phyloP scores from a whole-genome alignment of 2,329 filamentous ascomycete species.

The Xylariaceae sp. region DNA sequence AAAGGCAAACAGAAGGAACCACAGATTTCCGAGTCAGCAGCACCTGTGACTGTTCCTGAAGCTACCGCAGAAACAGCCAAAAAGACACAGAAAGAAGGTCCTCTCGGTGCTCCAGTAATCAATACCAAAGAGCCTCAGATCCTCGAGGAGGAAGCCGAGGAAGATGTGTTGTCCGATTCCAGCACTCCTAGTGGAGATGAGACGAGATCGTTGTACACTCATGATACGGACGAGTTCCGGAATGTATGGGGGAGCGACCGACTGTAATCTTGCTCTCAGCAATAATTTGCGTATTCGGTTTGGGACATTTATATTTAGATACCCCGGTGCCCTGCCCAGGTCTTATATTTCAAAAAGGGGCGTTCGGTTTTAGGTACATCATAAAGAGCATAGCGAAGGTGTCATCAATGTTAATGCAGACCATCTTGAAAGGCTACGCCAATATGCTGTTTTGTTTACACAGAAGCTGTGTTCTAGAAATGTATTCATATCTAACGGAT shows the following conservation, averaged over 20 bases:
- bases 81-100: conserved; percentile 28
- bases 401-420: conserved; percentile 7
- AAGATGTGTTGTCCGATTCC: conserved; percentile 28
- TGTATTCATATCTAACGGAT: background rate
- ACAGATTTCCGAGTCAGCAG: background rate
- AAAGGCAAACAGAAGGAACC: conserved; percentile 31
- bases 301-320: conserved; percentile 21
- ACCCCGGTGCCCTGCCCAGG: conserved; percentile 13
- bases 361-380: conserved; percentile 8
- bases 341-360: conserved; percentile 9
- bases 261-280: conserved; percentile 15
- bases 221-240: conserved; percentile 26
- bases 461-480: too few species aligned
- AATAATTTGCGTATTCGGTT: conserved; percentile 12
- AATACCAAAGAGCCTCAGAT: conserved; percentile 32
- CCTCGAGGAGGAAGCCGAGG: conserved; percentile 31
- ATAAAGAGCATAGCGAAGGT: conserved; percentile 13
- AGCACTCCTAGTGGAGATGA: conserved; percentile 14
- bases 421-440: too few species aligned
- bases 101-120: conserved; percentile 30
- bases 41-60: conserved; percentile 18
- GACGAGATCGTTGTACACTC: conserved; percentile 22
- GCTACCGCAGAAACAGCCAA: conserved; percentile 25
- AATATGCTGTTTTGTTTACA: too few species aligned
- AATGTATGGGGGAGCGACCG: conserved; percentile 29